These are phyloP conservation scores for Cyclanthera cordifolia DNA, from an alignment of 306 rosid genomes.

Conservation along the genomic window DNA sequence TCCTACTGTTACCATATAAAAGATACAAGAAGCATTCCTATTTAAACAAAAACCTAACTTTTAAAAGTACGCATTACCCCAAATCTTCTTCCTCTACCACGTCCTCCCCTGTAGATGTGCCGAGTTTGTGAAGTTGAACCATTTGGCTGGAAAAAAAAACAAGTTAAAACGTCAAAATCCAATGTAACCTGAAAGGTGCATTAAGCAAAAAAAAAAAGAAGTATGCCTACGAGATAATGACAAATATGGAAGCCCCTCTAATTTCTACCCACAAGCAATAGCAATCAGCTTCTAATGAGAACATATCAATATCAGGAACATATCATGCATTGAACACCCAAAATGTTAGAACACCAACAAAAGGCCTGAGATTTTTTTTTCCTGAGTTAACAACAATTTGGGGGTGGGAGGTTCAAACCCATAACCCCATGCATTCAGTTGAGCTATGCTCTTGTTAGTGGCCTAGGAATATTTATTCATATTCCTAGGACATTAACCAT, in stretches of 20 bases:
- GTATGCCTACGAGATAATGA: background rate
- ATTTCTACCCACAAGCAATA: background rate
- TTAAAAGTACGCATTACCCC: constrained; percentile 42
- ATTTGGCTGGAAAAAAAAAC: constrained; percentile 35
- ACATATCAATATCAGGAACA: background rate
- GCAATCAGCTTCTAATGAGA: background rate
- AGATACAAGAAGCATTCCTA: background rate
- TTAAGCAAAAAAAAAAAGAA: background rate
- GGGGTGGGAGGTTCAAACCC: too few relatives aligned
- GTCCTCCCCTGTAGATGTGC: constrained; percentile 63
- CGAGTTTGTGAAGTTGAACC: constrained; percentile 36
- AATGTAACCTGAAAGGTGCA: background rate
- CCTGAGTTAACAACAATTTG: too few relatives aligned
- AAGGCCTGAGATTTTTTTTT: background rate
- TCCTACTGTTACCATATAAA: background rate
- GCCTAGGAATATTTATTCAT: background rate
- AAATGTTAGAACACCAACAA: background rate
- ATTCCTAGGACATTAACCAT: background rate
- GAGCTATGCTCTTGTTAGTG: too few relatives aligned
- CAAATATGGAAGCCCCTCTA: background rate
- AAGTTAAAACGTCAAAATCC: background rate
- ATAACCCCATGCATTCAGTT: too few relatives aligned
- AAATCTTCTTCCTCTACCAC: constrained; percentile 60
- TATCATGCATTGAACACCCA: background rate
- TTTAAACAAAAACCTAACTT: background rate